Conservation (phyloP, 2,329 filamentous ascomycete species). For the Hymenoscyphus infarciens region DNA sequence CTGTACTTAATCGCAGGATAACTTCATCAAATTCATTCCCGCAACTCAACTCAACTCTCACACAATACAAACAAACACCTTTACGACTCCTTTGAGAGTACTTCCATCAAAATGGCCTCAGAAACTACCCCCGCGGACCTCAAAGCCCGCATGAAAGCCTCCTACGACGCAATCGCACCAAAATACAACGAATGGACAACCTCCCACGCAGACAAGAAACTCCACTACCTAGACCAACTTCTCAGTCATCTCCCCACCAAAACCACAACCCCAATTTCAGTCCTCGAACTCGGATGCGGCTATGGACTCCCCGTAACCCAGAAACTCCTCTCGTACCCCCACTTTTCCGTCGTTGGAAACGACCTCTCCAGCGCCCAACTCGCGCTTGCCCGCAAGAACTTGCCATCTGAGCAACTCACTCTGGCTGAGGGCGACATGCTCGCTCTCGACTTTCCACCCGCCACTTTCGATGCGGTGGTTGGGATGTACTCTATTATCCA, state of each 20-base stretch:
- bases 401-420: background rate
- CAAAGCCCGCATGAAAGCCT: background rate
- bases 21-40: no score
- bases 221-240: background rate
- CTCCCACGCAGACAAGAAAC: background rate
- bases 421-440: background rate
- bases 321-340: background rate
- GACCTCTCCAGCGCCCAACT: background rate
- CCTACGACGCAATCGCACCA: background rate
- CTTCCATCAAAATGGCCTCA: background rate
- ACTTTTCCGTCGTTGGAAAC: background rate
- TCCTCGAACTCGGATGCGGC: background rate
- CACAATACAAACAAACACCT: no score
- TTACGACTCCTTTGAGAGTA: no score
- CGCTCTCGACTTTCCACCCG: background rate
- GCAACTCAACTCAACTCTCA: no score
- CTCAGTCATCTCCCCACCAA: background rate
- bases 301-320: background rate
- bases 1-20: no score
- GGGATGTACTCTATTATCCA: background rate
- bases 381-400: background rate
- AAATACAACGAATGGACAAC: constrained; percentile 1
- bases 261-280: background rate
- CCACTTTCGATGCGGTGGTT: background rate
- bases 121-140: background rate